phyloP scores from a whole-genome alignment of 306 rosid genomes.

The Medicago arabica region DNA sequence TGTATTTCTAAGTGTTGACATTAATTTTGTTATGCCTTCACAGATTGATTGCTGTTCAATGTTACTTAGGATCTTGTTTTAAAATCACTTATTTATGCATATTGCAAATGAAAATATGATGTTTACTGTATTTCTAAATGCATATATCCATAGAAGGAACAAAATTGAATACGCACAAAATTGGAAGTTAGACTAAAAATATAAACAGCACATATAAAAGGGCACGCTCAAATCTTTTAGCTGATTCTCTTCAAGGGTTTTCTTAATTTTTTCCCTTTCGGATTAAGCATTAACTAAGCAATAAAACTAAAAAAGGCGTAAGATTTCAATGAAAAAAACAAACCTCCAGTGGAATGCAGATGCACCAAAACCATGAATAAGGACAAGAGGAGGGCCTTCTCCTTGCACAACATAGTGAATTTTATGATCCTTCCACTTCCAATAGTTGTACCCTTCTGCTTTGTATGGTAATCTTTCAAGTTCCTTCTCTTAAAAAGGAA shows the following conservation, averaged over 20 bases:
- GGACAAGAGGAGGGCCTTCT: conserved; percentile 86
- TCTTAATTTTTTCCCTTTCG: background rate
- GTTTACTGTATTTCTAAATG: background rate
- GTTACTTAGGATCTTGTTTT: background rate
- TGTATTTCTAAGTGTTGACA: background rate
- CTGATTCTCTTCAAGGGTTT: background rate
- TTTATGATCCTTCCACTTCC: conserved; percentile 91
- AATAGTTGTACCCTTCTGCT: conserved; percentile 82
- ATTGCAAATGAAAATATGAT: background rate
- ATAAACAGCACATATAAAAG: background rate
- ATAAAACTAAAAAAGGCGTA: background rate
- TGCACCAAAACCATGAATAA: conserved; percentile 96
- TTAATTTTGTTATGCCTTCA: background rate
- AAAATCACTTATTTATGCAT: background rate
- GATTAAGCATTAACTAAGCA: background rate
- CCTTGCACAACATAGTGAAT: conserved; percentile 96
- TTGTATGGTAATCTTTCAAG: conserved; percentile 67
- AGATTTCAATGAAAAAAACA: background rate
- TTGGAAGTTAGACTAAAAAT: background rate
- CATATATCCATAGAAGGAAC: background rate
- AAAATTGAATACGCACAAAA: background rate
- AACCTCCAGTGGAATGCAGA: conserved; percentile 96
- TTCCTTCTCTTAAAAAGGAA: conserved; percentile 22
- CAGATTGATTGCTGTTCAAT: background rate
- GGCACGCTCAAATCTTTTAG: background rate